Conservation (phyloP, 108 stramenopile species). For the Nitzschia putrida region DNA sequence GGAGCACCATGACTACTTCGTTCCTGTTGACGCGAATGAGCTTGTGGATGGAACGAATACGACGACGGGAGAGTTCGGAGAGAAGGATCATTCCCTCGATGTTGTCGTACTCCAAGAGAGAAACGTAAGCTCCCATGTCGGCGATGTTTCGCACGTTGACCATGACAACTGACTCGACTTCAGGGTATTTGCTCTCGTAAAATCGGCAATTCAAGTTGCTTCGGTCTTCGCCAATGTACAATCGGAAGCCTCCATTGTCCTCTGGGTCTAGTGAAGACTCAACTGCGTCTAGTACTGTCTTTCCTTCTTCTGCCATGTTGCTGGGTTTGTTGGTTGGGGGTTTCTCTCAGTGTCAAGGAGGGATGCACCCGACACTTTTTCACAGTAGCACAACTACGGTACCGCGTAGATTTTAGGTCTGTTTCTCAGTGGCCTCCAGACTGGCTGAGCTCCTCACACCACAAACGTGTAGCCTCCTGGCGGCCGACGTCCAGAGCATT, state of each 20-base stretch:
- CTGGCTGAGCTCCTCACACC: background rate
- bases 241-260: slow-evolving; percentile 69
- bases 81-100: slow-evolving; percentile 99
- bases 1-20: slow-evolving; percentile 99
- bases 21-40: slow-evolving; percentile 96
- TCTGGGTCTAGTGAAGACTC: slow-evolving; percentile 32
- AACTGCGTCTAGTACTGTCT: slow-evolving; percentile 35
- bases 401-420: too few species aligned
- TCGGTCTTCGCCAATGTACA: slow-evolving; percentile 79
- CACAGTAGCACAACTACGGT: too few species aligned
- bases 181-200: slow-evolving; percentile 96
- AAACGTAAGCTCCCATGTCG: slow-evolving; percentile 99
- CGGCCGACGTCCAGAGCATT: background rate
- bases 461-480: background rate
- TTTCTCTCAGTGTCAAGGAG: too few species aligned
- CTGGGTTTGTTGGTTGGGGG: too few species aligned
- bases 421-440: background rate
- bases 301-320: slow-evolving; percentile 29
- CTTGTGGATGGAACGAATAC: slow-evolving; percentile 99
- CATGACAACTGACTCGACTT: slow-evolving; percentile 95
- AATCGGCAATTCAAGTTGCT: slow-evolving; percentile 95
- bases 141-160: slow-evolving; percentile 96
- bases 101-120: slow-evolving; percentile 98
- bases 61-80: slow-evolving; percentile 93
- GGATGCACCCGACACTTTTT: too few species aligned